phyloP scores from a whole-genome alignment of 1,139 yeast species.

The Suhomyces bribrorum region DNA sequence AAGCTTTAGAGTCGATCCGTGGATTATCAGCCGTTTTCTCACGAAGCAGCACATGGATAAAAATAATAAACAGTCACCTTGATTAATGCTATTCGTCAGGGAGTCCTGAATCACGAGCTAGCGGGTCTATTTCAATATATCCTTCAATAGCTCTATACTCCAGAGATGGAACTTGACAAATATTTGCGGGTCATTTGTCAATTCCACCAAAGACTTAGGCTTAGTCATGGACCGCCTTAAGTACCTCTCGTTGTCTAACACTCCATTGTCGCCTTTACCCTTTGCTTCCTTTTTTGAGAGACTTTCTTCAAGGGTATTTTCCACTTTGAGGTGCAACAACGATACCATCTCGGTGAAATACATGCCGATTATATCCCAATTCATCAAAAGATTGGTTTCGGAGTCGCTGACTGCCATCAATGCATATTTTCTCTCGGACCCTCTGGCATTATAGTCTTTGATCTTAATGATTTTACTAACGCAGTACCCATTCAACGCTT shows the following conservation, averaged over 20 bases:
- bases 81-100: no score
- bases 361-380: constrained; percentile 58
- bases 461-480: constrained; percentile 67
- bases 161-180: constrained; percentile 69
- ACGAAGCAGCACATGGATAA: not conserved
- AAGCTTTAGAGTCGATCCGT: constrained; percentile 13
- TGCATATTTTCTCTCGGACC: constrained; percentile 74
- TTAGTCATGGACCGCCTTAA: constrained; percentile 52
- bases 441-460: constrained; percentile 71
- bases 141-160: constrained; percentile 52
- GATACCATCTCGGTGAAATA: constrained; percentile 55
- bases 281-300: constrained; percentile 6
- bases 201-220: constrained; percentile 59
- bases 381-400: constrained; percentile 51
- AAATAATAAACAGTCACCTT: not conserved
- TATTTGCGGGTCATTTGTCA: constrained; percentile 59
- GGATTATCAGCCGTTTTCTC: constrained; percentile 14
- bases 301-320: constrained; percentile 12
- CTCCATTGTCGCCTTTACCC: constrained; percentile 13
- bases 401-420: constrained; percentile 62
- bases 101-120: no score
- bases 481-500: constrained; percentile 66
- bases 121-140: constrained; percentile 17
- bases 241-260: constrained; percentile 53
- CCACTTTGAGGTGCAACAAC: constrained; percentile 48